phyloP scores from a whole-genome alignment of 345 rosid species.

The Syzygium oleosum region DNA sequence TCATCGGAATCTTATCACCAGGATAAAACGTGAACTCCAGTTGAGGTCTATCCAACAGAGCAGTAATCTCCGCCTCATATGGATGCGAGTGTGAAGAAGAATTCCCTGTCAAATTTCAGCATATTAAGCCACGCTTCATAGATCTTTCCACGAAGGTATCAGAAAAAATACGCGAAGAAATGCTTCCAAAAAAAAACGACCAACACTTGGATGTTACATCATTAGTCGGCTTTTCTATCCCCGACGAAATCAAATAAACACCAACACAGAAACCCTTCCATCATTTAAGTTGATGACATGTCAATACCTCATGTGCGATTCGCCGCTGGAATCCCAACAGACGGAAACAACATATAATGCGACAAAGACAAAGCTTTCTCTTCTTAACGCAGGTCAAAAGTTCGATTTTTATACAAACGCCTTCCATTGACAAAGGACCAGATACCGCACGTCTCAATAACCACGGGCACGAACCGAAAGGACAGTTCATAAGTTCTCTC shows the following conservation, averaged over 20 bases:
- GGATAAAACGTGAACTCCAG: conserved; percentile 21
- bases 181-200: background rate
- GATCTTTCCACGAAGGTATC: background rate
- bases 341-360: background rate
- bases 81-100: conserved; percentile 48
- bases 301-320: background rate
- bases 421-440: background rate
- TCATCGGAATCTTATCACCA: conserved; percentile 18
- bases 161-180: background rate
- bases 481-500: background rate
- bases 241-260: background rate
- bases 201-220: background rate
- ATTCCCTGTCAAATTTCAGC: conserved; percentile 23
- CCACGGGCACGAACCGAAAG: background rate
- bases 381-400: background rate
- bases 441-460: background rate
- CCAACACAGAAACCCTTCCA: background rate
- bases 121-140: background rate
- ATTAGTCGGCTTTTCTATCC: background rate
- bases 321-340: background rate
- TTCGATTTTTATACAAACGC: background rate
- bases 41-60: conserved; percentile 39
- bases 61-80: conserved; percentile 46
- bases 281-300: background rate
- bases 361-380: background rate